Evolutionary conservation across 2,329 filamentous ascomycete genomes (phyloP).

Genomic region (Aureobasidium mangrovei): DNA sequence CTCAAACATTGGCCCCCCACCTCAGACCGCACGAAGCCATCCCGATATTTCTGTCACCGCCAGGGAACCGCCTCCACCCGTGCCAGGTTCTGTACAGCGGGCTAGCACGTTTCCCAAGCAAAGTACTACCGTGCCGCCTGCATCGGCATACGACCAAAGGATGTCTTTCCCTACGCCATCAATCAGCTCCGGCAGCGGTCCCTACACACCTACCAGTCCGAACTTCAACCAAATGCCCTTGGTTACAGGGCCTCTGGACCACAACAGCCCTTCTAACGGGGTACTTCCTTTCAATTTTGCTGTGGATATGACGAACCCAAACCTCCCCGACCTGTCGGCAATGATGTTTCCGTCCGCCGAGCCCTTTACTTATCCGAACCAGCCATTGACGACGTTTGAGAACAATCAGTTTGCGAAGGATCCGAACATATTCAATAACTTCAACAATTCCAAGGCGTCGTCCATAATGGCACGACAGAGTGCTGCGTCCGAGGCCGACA

Average conservation of each 20-base stretch:
- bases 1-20: not conserved
- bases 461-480: constrained; percentile 11
- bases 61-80: not conserved
- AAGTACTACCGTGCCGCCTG: constrained; percentile 7
- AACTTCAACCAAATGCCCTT: constrained; percentile 2
- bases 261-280: constrained; percentile 9
- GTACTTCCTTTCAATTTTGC: constrained; percentile 11
- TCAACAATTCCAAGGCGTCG: not conserved
- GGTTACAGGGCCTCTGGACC: not conserved
- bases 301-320: constrained; percentile 26
- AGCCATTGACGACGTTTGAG: constrained; percentile 55
- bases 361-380: constrained; percentile 71
- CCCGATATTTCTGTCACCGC: constrained; percentile 14
- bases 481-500: constrained; percentile 36
- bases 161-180: constrained; percentile 10
- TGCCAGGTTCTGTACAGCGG: constrained; percentile 7
- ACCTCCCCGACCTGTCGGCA: constrained; percentile 60
- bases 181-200: constrained; percentile 7
- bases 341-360: constrained; percentile 76
- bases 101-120: constrained; percentile 35
- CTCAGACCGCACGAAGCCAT: constrained; percentile 13
- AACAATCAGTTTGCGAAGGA: constrained; percentile 33
- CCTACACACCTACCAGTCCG: constrained; percentile 15
- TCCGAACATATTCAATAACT: constrained; percentile 13
- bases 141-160: constrained; percentile 3